Conservation (phyloP, 805 yeast species). For the Starmerella vitae region DNA sequence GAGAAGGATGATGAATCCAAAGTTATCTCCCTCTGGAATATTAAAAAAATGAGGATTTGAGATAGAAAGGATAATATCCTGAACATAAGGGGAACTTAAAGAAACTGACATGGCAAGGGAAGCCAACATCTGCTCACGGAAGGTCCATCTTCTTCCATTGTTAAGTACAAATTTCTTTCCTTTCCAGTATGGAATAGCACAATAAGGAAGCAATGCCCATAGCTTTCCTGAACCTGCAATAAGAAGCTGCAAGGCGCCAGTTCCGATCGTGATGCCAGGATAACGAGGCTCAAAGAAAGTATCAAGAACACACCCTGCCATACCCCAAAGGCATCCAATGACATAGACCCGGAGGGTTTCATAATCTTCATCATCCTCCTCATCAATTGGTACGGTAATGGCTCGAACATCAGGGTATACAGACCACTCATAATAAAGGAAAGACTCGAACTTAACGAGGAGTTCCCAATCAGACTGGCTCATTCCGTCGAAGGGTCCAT, state of each 20-base stretch:
- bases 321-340: slow-evolving; percentile 38
- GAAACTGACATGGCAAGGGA: slow-evolving; percentile 29
- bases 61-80: slow-evolving; percentile 25
- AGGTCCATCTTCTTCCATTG: slow-evolving; percentile 38
- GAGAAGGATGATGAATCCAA: slow-evolving; percentile 43
- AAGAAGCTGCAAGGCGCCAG: slow-evolving; percentile 44
- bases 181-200: slow-evolving; percentile 1
- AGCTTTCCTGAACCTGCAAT: slow-evolving; percentile 45
- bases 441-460: slow-evolving; percentile 31
- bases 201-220: slow-evolving; percentile 23
- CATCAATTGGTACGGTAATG: slow-evolving; percentile 40
- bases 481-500: slow-evolving; percentile 11
- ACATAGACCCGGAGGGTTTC: slow-evolving; percentile 42
- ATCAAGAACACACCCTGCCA: slow-evolving; percentile 43
- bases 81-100: slow-evolving; percentile 19
- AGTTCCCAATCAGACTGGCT: slow-evolving; percentile 19
- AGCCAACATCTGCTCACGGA: slow-evolving; percentile 28
- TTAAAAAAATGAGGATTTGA: slow-evolving; percentile 21
- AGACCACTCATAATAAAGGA: slow-evolving; percentile 32
- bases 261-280: slow-evolving; percentile 39
- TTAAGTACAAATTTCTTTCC: slow-evolving; percentile 27
- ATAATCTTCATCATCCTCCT: slow-evolving; percentile 31
- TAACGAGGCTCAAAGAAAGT: slow-evolving; percentile 46
- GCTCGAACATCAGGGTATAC: slow-evolving; percentile 54
- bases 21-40: slow-evolving; percentile 21